Percentiles rank a stretch among this genome's conserved stretches.
Evolutionary conservation across 768 basidiomycete genomes (phyloP).

Genomic region (Phylloporus arenicola): DNA sequence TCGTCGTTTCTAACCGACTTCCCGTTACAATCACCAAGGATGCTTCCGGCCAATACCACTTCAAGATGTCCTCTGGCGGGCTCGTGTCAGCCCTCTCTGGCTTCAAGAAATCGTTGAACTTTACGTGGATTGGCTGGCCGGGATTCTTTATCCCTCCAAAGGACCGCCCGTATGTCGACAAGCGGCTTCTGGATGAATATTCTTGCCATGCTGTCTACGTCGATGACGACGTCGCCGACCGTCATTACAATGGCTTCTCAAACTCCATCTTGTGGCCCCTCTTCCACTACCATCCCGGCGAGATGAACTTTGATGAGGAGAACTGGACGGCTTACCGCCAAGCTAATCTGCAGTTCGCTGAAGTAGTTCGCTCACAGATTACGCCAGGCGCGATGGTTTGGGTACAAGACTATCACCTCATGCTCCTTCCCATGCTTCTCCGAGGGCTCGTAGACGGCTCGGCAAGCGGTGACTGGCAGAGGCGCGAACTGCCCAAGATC

Average conservation of each 20-base stretch:
- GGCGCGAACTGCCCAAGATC: constrained; percentile 59
- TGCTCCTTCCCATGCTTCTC: constrained; percentile 96
- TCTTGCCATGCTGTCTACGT: constrained; percentile 98
- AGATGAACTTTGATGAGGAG: constrained; percentile 99
- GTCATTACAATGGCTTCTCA: constrained; percentile 97
- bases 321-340: constrained; percentile 98
- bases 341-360: constrained; percentile 92
- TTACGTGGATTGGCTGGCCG: constrained; percentile 97
- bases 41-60: constrained; percentile 88
- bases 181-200: constrained; percentile 89
- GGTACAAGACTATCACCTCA: constrained; percentile 98
- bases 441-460: constrained; percentile 80
- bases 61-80: constrained; percentile 98
- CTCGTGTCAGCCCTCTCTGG: constrained; percentile 96
- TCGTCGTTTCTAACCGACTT: constrained; percentile 93
- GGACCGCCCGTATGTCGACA: constrained; percentile 88
- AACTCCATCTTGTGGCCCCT: constrained; percentile 99
- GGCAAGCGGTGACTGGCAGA: constrained; percentile 50
- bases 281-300: constrained; percentile 99
- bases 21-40: constrained; percentile 96
- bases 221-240: constrained; percentile 96
- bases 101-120: constrained; percentile 96
- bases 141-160: constrained; percentile 91
- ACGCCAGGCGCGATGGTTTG: constrained; percentile 91
- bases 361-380: constrained; percentile 75